phyloP scores from a whole-genome alignment of 345 rosid species.

The Conringia planisiliqua region DNA sequence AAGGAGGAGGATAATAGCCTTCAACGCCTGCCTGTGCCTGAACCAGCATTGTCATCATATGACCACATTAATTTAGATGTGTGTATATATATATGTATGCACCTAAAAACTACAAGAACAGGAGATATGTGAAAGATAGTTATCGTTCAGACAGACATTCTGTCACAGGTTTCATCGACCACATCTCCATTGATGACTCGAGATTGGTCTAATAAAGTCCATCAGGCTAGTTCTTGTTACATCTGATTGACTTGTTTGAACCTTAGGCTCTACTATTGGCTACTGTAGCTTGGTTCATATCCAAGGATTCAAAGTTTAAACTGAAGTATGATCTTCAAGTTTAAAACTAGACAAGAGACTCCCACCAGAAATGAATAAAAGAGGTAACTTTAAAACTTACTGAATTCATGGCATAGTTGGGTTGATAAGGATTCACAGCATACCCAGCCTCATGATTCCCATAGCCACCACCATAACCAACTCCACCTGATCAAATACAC shows the following conservation, averaged over 20 bases:
- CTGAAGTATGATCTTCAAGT: not conserved
- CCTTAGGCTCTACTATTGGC: conserved; percentile 1
- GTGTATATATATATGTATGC: not conserved
- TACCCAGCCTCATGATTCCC: conserved; percentile 69
- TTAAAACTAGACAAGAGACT: not conserved
- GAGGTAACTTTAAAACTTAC: conserved; percentile 48
- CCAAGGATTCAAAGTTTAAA: conserved; percentile 1
- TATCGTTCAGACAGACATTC: not conserved
- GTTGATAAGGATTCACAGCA: conserved; percentile 59
- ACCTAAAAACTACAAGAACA: not conserved
- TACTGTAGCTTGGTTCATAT: not conserved
- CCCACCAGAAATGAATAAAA: not conserved
- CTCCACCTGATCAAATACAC: conserved; percentile 37
- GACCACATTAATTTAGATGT: not conserved
- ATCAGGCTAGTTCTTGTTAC: not conserved
- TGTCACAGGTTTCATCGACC: not conserved
- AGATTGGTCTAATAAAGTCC: not conserved
- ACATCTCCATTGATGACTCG: not conserved
- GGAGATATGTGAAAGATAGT: not conserved
- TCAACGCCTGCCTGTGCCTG: conserved; percentile 63
- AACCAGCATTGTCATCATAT: conserved; percentile 18
- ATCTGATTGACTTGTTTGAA: conserved; percentile 1
- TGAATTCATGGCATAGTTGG: conserved; percentile 68
- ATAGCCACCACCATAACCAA: conserved; percentile 55
- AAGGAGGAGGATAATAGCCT: conserved; percentile 61